A percentile compares a stretch with the other conserved stretches of the same genome.
phyloP scores from a whole-genome alignment of 164 flowering plant species.

The Magnolia sinica region DNA sequence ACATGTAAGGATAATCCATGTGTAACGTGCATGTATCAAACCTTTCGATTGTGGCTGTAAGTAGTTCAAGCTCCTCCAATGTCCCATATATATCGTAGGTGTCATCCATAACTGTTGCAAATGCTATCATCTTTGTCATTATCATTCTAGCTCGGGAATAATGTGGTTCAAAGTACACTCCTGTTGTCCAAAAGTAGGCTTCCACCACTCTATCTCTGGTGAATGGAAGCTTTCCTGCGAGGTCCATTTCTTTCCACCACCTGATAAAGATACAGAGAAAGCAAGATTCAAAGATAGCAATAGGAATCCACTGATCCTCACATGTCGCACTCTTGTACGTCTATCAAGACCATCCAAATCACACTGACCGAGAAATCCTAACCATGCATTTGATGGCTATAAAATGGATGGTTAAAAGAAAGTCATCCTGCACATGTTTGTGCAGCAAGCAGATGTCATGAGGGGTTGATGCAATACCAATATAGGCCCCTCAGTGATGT shows the following conservation, averaged over 20 bases:
- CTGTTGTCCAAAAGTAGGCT: not conserved
- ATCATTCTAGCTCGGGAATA: constrained; percentile 11
- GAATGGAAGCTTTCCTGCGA: not conserved
- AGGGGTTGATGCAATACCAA: too few species aligned
- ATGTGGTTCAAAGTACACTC: not conserved
- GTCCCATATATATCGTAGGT: constrained; percentile 24
- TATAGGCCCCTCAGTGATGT: too few species aligned
- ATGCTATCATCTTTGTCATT: constrained; percentile 13
- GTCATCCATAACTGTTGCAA: constrained; percentile 21
- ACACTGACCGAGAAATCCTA: too few species aligned
- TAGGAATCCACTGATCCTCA: too few species aligned
- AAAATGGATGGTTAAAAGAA: too few species aligned
- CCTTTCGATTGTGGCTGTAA: constrained; percentile 28
- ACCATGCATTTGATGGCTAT: too few species aligned
- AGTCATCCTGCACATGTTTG: too few species aligned
- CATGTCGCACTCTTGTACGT: too few species aligned
- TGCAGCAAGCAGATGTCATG: too few species aligned
- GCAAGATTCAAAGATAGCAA: too few species aligned
- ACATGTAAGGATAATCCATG: not conserved
- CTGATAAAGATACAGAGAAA: not conserved
- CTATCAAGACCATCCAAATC: too few species aligned
- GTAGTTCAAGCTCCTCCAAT: constrained; percentile 22
- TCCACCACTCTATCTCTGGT: constrained; percentile 4
- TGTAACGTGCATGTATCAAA: constrained; percentile 4
- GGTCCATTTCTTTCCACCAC: constrained; percentile 8